A percentile compares a stretch with the other conserved stretches of the same genome.
Evolutionary conservation across 2,329 filamentous ascomycete species (phyloP).

Genomic region (Metarhizium rileyi): DNA sequence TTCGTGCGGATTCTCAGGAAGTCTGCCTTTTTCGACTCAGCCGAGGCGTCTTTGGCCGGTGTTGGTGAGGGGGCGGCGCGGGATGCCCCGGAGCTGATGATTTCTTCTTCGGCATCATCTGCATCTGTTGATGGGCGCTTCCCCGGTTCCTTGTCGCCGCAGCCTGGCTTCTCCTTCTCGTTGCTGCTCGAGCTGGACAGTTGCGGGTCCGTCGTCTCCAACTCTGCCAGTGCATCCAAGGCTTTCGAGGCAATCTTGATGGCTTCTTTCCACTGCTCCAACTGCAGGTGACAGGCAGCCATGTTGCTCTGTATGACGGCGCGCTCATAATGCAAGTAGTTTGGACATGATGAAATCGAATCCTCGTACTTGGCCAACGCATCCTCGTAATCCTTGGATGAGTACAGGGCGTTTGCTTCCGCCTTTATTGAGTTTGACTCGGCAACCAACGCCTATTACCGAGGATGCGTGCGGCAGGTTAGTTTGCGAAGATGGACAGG

Average conservation of each 20-base stretch:
- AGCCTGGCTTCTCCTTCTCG: constrained; percentile 34
- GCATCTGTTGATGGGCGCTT: constrained; percentile 23
- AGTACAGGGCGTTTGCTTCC: constrained; percentile 73
- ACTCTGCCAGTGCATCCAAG: constrained; percentile 59
- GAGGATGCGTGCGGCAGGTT: neutral
- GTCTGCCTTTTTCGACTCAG: constrained; percentile 37
- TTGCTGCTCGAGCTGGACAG: constrained; percentile 2
- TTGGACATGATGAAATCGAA: constrained; percentile 68
- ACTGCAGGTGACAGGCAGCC: constrained; percentile 76
- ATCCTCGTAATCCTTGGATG: constrained; percentile 57
- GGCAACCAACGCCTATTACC: constrained; percentile 51
- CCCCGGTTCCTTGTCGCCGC: neutral
- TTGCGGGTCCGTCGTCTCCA: constrained; percentile 32
- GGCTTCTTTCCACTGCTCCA: constrained; percentile 77
- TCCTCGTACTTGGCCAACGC: constrained; percentile 78
- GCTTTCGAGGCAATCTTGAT: constrained; percentile 63
- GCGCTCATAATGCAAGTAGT: constrained; percentile 78
- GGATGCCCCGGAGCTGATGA: constrained; percentile 48
- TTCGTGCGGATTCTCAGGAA: constrained; percentile 73
- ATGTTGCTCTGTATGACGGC: constrained; percentile 85
- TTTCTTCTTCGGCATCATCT: constrained; percentile 44
- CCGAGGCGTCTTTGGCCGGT: constrained; percentile 3
- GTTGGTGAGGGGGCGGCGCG: constrained; percentile 33
- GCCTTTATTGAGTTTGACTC: constrained; percentile 66
- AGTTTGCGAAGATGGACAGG: neutral